phyloP scores from a whole-genome alignment of 345 rosid genomes.

The Microthlaspi erraticum region DNA sequence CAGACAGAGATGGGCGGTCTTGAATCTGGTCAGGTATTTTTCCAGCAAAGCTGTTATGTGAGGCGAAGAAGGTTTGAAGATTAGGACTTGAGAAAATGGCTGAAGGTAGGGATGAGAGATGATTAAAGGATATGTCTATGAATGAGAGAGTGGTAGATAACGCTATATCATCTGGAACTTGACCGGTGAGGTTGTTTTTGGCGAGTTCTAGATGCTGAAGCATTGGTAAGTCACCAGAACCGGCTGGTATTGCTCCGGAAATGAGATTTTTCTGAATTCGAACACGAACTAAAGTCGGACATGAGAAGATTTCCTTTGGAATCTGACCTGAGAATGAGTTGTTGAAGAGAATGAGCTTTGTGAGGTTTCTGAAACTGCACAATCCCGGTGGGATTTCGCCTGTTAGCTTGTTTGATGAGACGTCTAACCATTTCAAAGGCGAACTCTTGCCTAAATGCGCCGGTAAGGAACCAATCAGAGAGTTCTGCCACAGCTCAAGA shows the following conservation, averaged over 20 bases:
- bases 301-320: slow-evolving; percentile 60
- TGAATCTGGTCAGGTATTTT: slow-evolving; percentile 76
- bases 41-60: slow-evolving; percentile 71
- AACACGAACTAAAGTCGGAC: slow-evolving; percentile 73
- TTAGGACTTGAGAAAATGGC: slow-evolving; percentile 67
- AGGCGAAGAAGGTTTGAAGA: slow-evolving; percentile 76
- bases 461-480: slow-evolving; percentile 66
- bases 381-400: slow-evolving; percentile 68
- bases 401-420: slow-evolving; percentile 69
- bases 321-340: slow-evolving; percentile 68
- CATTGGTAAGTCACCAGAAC: slow-evolving; percentile 65
- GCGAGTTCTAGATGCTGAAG: slow-evolving; percentile 89
- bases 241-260: slow-evolving; percentile 68
- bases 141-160: slow-evolving; percentile 76
- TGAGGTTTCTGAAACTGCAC: slow-evolving; percentile 70
- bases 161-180: slow-evolving; percentile 69
- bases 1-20: slow-evolving; percentile 71
- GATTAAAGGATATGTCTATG: slow-evolving; percentile 76
- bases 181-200: slow-evolving; percentile 75
- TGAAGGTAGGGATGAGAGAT: slow-evolving; percentile 72
- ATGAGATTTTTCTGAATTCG: slow-evolving; percentile 72
- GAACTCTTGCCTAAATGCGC: slow-evolving; percentile 61
- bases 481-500: slow-evolving; percentile 79
- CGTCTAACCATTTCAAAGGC: slow-evolving; percentile 70
- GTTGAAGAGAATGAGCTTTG: slow-evolving; percentile 82